Evolutionary conservation across 108 stramenopile species (phyloP).

Genomic region (Cyclotella sp.): DNA sequence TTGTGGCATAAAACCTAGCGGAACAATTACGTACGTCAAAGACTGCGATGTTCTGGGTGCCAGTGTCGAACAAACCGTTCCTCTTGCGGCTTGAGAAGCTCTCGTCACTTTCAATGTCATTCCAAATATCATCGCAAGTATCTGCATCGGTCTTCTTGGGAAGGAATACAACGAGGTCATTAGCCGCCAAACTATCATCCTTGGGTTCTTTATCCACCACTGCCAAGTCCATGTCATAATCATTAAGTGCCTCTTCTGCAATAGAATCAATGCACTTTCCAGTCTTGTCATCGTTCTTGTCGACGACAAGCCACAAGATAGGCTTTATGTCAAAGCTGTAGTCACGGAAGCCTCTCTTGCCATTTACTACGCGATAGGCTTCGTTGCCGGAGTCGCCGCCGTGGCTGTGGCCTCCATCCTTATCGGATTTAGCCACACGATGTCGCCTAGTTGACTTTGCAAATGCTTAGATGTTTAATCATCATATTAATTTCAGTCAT

Average conservation of each 20-base stretch:
- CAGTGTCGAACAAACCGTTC: not conserved
- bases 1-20: not conserved
- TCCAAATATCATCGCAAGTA: not conserved
- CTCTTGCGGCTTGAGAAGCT: not conserved
- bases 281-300: not conserved
- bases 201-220: slow-evolving; percentile 13
- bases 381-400: not conserved
- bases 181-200: not conserved
- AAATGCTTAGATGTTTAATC: not conserved
- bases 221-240: slow-evolving; percentile 5
- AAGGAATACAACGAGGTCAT: not conserved
- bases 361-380: not conserved
- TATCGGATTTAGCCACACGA: not conserved
- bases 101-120: not conserved
- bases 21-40: slow-evolving; percentile 3
- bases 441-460: not conserved
- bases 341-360: not conserved
- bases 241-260: not conserved
- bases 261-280: not conserved
- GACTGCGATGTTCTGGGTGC: not conserved
- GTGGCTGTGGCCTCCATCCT: slow-evolving; percentile 1
- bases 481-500: not conserved
- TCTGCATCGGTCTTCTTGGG: not conserved
- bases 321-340: not conserved
- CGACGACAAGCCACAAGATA: slow-evolving; percentile 9